phyloP scores from a whole-genome alignment of 108 stramenopile genomes.

The Nannochloropsis salina region DNA sequence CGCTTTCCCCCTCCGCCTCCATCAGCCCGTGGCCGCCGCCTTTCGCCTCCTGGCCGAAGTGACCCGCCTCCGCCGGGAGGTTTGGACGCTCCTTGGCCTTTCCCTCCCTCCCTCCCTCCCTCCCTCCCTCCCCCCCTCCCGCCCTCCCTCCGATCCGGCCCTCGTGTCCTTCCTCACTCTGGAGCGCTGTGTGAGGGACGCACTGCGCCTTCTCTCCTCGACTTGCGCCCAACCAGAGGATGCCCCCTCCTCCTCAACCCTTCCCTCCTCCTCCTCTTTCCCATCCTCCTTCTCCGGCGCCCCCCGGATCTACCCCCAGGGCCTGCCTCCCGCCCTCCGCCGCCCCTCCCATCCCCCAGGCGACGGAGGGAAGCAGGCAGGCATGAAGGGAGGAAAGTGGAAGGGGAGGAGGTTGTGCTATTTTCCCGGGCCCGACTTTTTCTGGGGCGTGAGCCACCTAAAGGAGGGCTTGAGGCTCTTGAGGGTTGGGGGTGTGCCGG shows the following conservation, averaged over 20 bases:
- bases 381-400: background rate
- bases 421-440: background rate
- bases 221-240: too few species aligned
- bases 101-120: background rate
- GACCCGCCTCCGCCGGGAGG: background rate
- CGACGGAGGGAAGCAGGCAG: background rate
- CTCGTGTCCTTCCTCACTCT: background rate
- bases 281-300: background rate
- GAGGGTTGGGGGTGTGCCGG: background rate
- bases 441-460: background rate
- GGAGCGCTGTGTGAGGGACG: background rate
- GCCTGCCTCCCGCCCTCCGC: background rate
- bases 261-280: background rate
- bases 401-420: background rate
- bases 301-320: background rate
- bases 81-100: background rate
- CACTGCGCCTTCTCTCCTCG: background rate
- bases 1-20: background rate
- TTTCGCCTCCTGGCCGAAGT: background rate
- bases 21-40: background rate
- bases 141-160: background rate
- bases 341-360: too few species aligned
- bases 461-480: background rate
- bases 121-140: background rate
- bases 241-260: background rate